Conservation (phyloP, 2,329 filamentous ascomycete genomes). For the Drechmeria coniospora region DNA sequence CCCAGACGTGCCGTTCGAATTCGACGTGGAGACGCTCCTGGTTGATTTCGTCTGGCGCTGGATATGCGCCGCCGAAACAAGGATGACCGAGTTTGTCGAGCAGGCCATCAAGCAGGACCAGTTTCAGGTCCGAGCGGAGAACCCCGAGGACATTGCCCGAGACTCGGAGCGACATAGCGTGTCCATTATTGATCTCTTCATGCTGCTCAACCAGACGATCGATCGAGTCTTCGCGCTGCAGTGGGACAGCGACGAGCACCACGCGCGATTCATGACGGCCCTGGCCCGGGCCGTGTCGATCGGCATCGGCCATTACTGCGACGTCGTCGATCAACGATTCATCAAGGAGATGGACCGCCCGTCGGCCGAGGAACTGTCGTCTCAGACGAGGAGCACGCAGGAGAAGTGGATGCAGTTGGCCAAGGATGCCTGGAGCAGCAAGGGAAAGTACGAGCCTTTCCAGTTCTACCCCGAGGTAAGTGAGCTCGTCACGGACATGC, state of each 20-base stretch:
- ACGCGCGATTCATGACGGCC: conserved; percentile 94
- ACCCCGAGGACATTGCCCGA: conserved; percentile 44
- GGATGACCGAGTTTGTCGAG: conserved; percentile 71
- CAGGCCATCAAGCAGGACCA: conserved; percentile 81
- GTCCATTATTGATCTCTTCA: conserved; percentile 85
- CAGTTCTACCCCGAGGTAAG: conserved; percentile 85
- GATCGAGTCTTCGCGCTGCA: conserved; percentile 74
- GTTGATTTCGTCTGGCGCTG: conserved; percentile 93
- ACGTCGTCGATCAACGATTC: conserved; percentile 75
- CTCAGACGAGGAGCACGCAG: conserved; percentile 63
- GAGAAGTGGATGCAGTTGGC: conserved; percentile 89
- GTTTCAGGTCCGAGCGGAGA: conserved; percentile 59
- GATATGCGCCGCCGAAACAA: conserved; percentile 68
- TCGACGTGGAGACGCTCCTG: conserved; percentile 72
- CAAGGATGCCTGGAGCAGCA: conserved; percentile 82
- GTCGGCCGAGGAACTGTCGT: conserved; percentile 73
- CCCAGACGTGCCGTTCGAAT: conserved; percentile 61
- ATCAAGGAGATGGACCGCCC: conserved; percentile 83
- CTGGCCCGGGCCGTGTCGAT: conserved; percentile 71
- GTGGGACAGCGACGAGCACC: conserved; percentile 87
- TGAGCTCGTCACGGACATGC: conserved; percentile 4
- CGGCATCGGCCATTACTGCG: conserved; percentile 79
- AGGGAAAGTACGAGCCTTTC: conserved; percentile 89
- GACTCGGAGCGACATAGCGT: conserved; percentile 85
- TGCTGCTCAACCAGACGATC: conserved; percentile 81